These are phyloP conservation scores for Diaporthe ampelina DNA, from an alignment of 2,329 filamentous ascomycete genomes.

Conservation along the genomic window DNA sequence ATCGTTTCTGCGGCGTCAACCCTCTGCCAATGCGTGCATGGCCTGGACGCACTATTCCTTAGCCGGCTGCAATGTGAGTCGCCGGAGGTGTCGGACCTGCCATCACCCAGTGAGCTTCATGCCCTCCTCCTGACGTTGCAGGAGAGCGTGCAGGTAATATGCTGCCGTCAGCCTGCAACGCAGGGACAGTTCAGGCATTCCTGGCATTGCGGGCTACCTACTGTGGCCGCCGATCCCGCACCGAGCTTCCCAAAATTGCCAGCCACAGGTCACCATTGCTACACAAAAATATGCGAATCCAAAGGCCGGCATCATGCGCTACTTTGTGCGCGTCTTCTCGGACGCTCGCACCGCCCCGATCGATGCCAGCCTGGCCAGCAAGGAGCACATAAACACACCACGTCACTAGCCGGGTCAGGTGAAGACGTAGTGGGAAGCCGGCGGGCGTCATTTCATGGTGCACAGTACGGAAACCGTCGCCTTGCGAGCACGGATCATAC, in stretches of 20 bases:
- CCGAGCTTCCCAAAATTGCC: constrained; percentile 30
- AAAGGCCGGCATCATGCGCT: constrained; percentile 29
- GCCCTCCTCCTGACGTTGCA: constrained; percentile 23
- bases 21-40: not conserved
- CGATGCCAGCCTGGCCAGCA: not conserved
- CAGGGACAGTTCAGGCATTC: not conserved
- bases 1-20: not conserved
- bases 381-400: constrained; percentile 5
- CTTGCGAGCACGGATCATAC: constrained; percentile 27
- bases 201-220: constrained; percentile 12
- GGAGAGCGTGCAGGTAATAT: constrained; percentile 5
- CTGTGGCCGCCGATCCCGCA: constrained; percentile 15
- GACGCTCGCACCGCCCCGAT: constrained; percentile 8
- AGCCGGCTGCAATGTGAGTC: constrained; percentile 19
- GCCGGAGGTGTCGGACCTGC: constrained; percentile 4
- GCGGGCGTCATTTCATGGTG: not conserved
- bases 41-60: not conserved
- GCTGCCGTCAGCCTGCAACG: constrained; percentile 34
- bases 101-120: constrained; percentile 31
- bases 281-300: constrained; percentile 12
- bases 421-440: constrained; percentile 10
- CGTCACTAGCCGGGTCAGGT: constrained; percentile 37
- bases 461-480: constrained; percentile 1
- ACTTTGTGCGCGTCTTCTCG: not conserved
- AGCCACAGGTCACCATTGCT: constrained; percentile 20